phyloP scores from a whole-genome alignment of 2,329 filamentous ascomycete species.

The Monosporascus sp. region DNA sequence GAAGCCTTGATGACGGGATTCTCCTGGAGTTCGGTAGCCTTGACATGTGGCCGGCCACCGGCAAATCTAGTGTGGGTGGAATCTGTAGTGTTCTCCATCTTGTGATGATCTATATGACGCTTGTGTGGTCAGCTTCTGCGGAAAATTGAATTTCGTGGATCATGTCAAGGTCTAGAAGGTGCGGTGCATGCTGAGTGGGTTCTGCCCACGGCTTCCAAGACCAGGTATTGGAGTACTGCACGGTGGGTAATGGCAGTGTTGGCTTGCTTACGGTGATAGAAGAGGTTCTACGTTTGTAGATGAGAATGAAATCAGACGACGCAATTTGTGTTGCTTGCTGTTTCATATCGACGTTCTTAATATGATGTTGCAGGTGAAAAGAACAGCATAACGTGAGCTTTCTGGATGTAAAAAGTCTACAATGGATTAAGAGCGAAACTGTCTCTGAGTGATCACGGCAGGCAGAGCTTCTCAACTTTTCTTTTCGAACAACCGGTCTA shows the following conservation, averaged over 20 bases:
- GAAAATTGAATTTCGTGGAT: neutral
- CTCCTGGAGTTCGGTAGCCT: neutral
- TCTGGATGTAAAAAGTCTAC: too few relatives aligned
- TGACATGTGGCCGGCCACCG: neutral
- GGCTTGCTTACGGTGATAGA: neutral
- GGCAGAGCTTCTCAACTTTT: too few relatives aligned
- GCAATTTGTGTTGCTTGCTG: too few relatives aligned
- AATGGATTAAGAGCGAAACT: too few relatives aligned
- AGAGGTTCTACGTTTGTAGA: neutral
- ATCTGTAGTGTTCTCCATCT: neutral
- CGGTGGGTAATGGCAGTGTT: neutral
- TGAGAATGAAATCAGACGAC: neutral
- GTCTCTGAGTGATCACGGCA: too few relatives aligned
- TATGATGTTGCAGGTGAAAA: too few relatives aligned
- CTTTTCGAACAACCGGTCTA: too few relatives aligned
- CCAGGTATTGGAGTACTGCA: neutral
- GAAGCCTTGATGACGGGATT: neutral
- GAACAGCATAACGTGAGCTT: too few relatives aligned
- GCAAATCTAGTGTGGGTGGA: neutral
- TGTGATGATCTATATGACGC: neutral
- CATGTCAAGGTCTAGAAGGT: too few relatives aligned
- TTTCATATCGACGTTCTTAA: too few relatives aligned
- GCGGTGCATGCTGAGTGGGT: neutral
- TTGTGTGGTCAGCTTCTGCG: neutral
- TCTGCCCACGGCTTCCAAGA: neutral